A percentile compares a stretch with the other conserved stretches of the same genome.
phyloP scores from a whole-genome alignment of 148 eudicot species.

The Chenopodium suecicum region DNA sequence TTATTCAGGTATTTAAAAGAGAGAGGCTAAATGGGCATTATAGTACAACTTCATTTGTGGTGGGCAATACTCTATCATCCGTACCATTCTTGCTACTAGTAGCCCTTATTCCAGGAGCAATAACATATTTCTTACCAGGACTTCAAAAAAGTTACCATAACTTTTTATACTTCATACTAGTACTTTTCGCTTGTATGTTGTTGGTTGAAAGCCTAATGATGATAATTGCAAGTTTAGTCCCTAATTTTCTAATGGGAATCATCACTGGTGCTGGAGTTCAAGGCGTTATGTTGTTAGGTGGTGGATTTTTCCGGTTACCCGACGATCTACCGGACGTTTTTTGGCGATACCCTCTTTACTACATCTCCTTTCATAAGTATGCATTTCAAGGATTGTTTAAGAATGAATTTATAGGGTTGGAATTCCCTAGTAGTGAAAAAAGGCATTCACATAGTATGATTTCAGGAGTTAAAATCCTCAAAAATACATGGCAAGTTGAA shows the following conservation, averaged over 20 bases:
- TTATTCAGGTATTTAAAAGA: constrained; percentile 36
- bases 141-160: constrained; percentile 36
- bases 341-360: constrained; percentile 48
- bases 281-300: constrained; percentile 2
- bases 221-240: constrained; percentile 54
- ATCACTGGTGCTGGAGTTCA: constrained; percentile 55
- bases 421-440: constrained; percentile 1
- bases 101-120: constrained; percentile 45
- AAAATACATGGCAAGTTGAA: constrained; percentile 36
- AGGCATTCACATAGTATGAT: not conserved
- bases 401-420: constrained; percentile 49
- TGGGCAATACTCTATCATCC: constrained; percentile 53
- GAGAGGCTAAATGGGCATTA: constrained; percentile 68
- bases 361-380: constrained; percentile 41
- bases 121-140: constrained; percentile 44
- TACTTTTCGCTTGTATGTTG: constrained; percentile 39
- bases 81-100: constrained; percentile 41
- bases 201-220: constrained; percentile 66
- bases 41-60: constrained; percentile 35
- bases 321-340: constrained; percentile 32
- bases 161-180: constrained; percentile 31
- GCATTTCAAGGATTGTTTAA: constrained; percentile 40
- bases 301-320: constrained; percentile 47
- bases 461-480: constrained; percentile 27
- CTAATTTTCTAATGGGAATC: constrained; percentile 55